phyloP scores from a whole-genome alignment of 345 rosid species.

The Physaria fendleri region DNA sequence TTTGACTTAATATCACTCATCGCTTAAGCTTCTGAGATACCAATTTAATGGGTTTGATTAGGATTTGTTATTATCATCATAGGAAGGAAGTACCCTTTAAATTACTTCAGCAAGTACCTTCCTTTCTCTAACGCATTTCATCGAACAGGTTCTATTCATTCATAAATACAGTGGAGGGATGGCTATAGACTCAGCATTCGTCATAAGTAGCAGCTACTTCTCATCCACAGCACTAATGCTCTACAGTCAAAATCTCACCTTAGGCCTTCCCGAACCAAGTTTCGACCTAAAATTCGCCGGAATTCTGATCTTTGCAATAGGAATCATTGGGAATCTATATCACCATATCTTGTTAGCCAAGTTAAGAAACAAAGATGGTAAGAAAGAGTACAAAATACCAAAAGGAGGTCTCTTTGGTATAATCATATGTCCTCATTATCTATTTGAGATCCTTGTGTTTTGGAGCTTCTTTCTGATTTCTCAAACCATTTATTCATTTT shows the following conservation, averaged over 20 bases:
- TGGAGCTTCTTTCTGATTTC: constrained; percentile 49
- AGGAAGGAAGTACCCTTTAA: background rate
- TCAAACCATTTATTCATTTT: constrained; percentile 44
- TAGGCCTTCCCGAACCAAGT: constrained; percentile 34
- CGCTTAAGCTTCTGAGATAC: background rate
- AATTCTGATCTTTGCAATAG: constrained; percentile 40
- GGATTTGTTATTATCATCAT: background rate
- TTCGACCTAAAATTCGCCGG: constrained; percentile 44
- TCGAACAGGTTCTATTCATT: constrained; percentile 42
- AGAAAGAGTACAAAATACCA: constrained; percentile 59
- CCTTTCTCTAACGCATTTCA: constrained; percentile 6
- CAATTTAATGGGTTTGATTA: background rate
- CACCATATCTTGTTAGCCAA: constrained; percentile 64
- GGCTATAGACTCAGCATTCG: constrained; percentile 29
- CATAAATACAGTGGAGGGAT: constrained; percentile 58
- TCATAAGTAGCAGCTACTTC: constrained; percentile 39
- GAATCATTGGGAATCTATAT: constrained; percentile 65
- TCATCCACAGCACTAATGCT: constrained; percentile 33
- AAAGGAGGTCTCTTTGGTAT: constrained; percentile 52
- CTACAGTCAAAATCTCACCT: constrained; percentile 39
- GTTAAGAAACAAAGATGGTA: constrained; percentile 35
- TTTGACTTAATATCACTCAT: background rate
- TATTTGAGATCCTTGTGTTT: constrained; percentile 59
- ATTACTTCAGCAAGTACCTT: background rate
- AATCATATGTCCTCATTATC: constrained; percentile 70